Base-by-base conservation (phyloP, 1,139 yeast genomes). In the Diutina sp. region DNA sequence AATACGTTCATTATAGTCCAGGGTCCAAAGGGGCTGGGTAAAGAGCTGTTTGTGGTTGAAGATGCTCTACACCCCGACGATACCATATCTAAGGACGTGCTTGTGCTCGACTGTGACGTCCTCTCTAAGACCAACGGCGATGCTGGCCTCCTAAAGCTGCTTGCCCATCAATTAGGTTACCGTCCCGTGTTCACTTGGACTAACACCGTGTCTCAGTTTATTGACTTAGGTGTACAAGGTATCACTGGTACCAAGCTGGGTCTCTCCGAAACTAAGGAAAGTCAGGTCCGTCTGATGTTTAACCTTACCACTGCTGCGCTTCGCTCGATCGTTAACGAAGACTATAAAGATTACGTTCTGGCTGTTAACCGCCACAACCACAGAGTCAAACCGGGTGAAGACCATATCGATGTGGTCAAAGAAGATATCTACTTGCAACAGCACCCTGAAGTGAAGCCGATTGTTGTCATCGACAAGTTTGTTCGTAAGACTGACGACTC, bases 1-100 rank as follows among this genome's bases (percentile, higher is more conserved):
- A 72, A 71, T 58, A 89, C 97, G 1, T 93, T 90, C 66, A 90
- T 91, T 46, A 82, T 93, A 3, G 85, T 93, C 1, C 83, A 85
- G 61, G 99, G 99, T 3, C 99, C 99, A 2, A 80, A 90, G 61
- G 99, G 99, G 6, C 84, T 96, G 29, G 99, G 99, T 16, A 93
- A 93, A 64, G 81, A 84, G 60, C 95, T 86, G 59, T 74, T 93
- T 60, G 90, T 93, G 3, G 73, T 84, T 66, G 84, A 85, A 56
- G 83, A 85, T 65, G 85, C 88, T 1, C 73, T 90, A 55, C 72
- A 74, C 51, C 54, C 55, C n/a, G 80, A 72, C 44, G 77, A 74
- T 59, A 67, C 67, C 2, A 63, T 72, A 46, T 76, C 85, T 48
- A 71, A 74, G 21, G 84, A 85, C 61, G 79, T 88, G 4, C 73